phyloP scores from a whole-genome alignment of 768 basidiomycete species.

The Boletus subcaerulescens region DNA sequence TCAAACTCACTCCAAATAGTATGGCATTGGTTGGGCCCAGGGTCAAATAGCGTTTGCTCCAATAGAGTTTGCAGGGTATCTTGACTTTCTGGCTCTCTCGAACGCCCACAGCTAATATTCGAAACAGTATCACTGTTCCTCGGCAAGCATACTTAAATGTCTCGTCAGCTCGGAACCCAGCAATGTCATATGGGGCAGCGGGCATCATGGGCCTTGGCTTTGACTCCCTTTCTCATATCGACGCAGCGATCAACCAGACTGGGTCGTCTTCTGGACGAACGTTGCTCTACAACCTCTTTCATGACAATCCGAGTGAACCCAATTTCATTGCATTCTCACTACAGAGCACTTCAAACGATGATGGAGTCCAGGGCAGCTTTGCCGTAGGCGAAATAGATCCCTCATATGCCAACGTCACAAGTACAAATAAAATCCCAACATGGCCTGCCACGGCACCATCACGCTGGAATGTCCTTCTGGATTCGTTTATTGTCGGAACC shows the following conservation, averaged over 20 bases:
- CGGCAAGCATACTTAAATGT: constrained; percentile 72
- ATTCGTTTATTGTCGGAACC: constrained; percentile 62
- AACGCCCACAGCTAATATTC: constrained; percentile 6
- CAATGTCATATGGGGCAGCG: constrained; percentile 63
- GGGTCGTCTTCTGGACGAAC: constrained; percentile 61
- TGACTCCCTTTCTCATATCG: constrained; percentile 70
- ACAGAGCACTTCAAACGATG: constrained; percentile 53
- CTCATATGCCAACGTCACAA: constrained; percentile 56
- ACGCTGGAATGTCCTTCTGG: constrained; percentile 77
- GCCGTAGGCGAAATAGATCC: constrained; percentile 73
- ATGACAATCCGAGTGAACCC: constrained; percentile 61
- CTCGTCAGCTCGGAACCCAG: constrained; percentile 64
- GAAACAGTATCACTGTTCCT: constrained; percentile 54
- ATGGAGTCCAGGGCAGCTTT: constrained; percentile 64
- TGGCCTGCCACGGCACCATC: constrained; percentile 63
- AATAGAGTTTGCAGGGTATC: constrained; percentile 69
- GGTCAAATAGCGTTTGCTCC: constrained; percentile 62
- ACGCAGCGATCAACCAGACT: constrained; percentile 55
- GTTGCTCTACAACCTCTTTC: constrained; percentile 74
- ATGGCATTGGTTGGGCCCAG: constrained; percentile 77
- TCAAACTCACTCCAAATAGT: constrained; percentile 40
- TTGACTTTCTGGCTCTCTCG: constrained; percentile 4
- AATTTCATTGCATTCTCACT: constrained; percentile 82
- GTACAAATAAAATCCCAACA: constrained; percentile 60
- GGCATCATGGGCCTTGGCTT: constrained; percentile 81